These are phyloP conservation scores for Solanum virginianum DNA, from an alignment of 257 asterid genomes.

Conservation along the genomic window DNA sequence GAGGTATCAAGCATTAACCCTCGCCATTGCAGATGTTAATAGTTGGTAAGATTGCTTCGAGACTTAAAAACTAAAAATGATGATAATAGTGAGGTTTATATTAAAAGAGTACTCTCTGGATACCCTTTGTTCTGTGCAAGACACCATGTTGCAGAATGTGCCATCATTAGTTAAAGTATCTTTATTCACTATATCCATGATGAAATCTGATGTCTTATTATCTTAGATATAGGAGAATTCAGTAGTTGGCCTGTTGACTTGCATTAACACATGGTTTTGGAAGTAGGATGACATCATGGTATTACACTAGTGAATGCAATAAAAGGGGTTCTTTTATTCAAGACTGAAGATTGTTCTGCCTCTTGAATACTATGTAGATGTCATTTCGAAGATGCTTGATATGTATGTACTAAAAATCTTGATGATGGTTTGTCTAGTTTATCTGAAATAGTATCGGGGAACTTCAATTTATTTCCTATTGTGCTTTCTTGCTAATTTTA, in stretches of 20 bases:
- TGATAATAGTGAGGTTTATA: slow-evolving; percentile 39
- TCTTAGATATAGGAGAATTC: slow-evolving; percentile 10
- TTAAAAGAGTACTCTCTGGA: slow-evolving; percentile 32
- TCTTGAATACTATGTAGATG: not conserved
- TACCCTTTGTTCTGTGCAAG: slow-evolving; percentile 52
- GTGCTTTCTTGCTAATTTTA: not conserved
- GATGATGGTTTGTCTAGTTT: not conserved
- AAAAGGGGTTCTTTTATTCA: not conserved
- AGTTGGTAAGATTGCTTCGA: slow-evolving; percentile 99
- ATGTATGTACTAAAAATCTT: not conserved
- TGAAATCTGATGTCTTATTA: not conserved
- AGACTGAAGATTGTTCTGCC: not conserved
- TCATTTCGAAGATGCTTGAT: not conserved
- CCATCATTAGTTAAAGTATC: slow-evolving; percentile 35
- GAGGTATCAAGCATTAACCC: slow-evolving; percentile 95
- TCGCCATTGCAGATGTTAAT: slow-evolving; percentile 82
- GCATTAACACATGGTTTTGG: slow-evolving; percentile 8
- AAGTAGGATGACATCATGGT: not conserved
- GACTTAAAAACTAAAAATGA: slow-evolving; percentile 77
- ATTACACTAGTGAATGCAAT: not conserved
- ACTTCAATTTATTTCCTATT: not conserved
- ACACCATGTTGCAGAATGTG: slow-evolving; percentile 31
- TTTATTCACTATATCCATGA: slow-evolving; percentile 18
- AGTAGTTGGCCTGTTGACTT: slow-evolving; percentile 3
- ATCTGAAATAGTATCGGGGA: not conserved